Base-by-base conservation (phyloP, 2,329 filamentous ascomycete species). In the Colletotrichum sp. region DNA sequence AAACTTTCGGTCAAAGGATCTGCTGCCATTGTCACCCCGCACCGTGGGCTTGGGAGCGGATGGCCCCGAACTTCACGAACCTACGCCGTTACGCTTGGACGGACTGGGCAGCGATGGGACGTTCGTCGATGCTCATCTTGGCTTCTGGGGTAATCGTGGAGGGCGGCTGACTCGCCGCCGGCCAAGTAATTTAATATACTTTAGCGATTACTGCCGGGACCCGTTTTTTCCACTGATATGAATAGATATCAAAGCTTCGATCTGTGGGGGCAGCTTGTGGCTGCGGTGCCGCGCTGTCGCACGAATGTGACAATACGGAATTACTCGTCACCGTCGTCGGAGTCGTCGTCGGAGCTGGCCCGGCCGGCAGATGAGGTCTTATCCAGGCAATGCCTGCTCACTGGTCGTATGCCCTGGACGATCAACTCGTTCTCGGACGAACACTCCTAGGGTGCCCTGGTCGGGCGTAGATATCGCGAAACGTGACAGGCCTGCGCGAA, bases 111-210 rank as follows among this genome's bases (percentile, higher is more conserved):
- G 19, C 44, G 44, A 48, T 48, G n/a, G n/a, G 44, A 48, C 44
- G 44, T 48, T 48, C 34, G 69, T 28, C 69, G 68, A 27, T 64
- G 55, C 7, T 59, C 30, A 64, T 39, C 55, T 73, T 68, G 63
- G 63, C 69, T 75, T 72, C 69, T 13, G 73, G 63, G 69, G 69
- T 75, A 68, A 75, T 68, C 73, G 73, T 73, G 63, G 69, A 63
- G 63, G 25, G 30, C 19, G 12, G 28, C 64, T 72, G 73, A 75
- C 73, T 75, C 73, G 69, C 44, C 44, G 32, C n/a, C 12, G n/a
- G 27, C 34, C n/a, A 36, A 48, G 55, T 32, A 68, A 72, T 75
- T 22, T 71, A 74, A 66, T 19, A 66, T n/a, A 71, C 60, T 71
- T 64, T 75, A 22, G 16, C 25, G 32, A 68, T 57, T 64, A 32